Evolutionary conservation across 352 stramenopile species (phyloP).

Genomic region (Phytophthora hibernalis): DNA sequence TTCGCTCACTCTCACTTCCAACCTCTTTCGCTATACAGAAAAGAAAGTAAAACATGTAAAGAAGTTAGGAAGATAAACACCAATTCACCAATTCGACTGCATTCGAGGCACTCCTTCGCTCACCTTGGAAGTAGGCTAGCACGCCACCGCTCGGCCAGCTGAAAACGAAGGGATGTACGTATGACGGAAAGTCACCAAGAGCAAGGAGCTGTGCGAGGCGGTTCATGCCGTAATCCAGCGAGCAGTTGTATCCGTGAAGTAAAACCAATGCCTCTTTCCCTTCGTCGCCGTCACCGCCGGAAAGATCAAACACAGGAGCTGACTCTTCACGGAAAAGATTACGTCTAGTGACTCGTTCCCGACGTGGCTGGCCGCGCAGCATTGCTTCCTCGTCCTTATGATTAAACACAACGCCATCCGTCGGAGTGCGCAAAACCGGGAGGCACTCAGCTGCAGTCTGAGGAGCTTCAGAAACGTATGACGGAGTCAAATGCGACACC

Average conservation of each 20-base stretch:
- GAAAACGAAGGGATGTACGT: constrained; percentile 79
- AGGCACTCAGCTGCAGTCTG: constrained; percentile 51
- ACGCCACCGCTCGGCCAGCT: constrained; percentile 73
- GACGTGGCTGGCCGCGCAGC: constrained; percentile 7
- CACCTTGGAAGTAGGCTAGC: constrained; percentile 69
- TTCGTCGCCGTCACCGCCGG: constrained; percentile 19
- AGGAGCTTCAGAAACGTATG: constrained; percentile 40
- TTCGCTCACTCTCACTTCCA: constrained; percentile 55
- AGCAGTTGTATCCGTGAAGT: constrained; percentile 78
- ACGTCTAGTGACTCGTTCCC: constrained; percentile 29
- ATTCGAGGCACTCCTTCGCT: not conserved
- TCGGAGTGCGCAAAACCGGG: constrained; percentile 48
- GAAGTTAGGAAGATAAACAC: too few species aligned
- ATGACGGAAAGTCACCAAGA: constrained; percentile 67
- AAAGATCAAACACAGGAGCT: constrained; percentile 37
- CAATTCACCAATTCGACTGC: not conserved
- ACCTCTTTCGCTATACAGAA: constrained; percentile 41
- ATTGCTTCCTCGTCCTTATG: constrained; percentile 34
- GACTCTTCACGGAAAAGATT: constrained; percentile 44
- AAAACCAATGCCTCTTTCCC: constrained; percentile 69
- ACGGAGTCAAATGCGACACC: constrained; percentile 61
- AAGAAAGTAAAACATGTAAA: not conserved
- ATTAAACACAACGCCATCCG: constrained; percentile 62
- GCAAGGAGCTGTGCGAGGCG: constrained; percentile 66
- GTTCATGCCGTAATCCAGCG: constrained; percentile 71